Base-by-base conservation (phyloP, 2,329 filamentous ascomycete genomes). In the Fusarium illudens region DNA sequence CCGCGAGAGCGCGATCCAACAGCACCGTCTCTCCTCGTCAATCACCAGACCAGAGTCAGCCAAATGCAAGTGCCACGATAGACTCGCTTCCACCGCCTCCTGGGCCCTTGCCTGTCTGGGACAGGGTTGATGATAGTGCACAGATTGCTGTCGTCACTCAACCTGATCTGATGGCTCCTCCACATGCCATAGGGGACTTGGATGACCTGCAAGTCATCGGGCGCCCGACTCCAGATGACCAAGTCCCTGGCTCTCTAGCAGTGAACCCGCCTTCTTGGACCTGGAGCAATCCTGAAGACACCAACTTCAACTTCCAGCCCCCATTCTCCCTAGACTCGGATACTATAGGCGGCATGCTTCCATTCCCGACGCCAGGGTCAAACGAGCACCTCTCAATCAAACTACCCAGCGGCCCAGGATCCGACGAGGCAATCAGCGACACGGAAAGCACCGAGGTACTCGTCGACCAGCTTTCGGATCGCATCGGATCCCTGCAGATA, bases 381-480 rank as follows among this genome's bases (percentile, higher is more conserved):
- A 46, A 44, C 2, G 29, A 52, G 5, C 55, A 46, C 29, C 48
- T 58, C 22, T 13, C 37, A 5, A 64, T 67, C 42, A 53, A 51
- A n/a, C 54, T 66, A 2, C 64, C 63, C 11, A 57, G 36, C 27
- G 33, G 53, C 27, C 12, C 60, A 30, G 20, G 25, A 37, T 60
- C 64, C 10, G 62, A 64, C 12, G 64, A 68, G 13, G 60, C 32
- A n/a, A 39, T 53, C 15, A 68, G 68, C 22, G 62, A 73, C 33
- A 65, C 63, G 4, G 65, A 71, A n/a, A 68, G 65, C 7, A 71
- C 69, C 11, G 72, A 75, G 42, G 65, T 63, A 9, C 71, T 75
- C 2, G 60, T 75, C 20, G 67, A 75, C 30, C 71, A 75, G 34
- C 64, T 75, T 3, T 75, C 73, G 1, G 69, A 74, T n/a, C 58